Percentiles rank a stretch among this genome's conserved stretches.
Conservation (phyloP, 2,329 filamentous ascomycete species). For the Cordyceps cateniannulata region DNA sequence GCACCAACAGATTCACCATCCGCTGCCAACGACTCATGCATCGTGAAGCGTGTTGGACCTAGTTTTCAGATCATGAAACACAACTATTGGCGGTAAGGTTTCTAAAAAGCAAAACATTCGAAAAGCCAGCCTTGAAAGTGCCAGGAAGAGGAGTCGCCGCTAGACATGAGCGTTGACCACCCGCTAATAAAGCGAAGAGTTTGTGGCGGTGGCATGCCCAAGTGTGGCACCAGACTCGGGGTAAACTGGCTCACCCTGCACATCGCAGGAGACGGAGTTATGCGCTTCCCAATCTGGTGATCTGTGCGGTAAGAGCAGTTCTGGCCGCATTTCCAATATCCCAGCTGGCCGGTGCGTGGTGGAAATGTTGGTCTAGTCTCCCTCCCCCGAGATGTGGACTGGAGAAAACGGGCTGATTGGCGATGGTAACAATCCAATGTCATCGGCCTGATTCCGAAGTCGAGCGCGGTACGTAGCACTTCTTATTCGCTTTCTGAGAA, state of each 20-base stretch:
- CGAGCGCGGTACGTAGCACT: neutral
- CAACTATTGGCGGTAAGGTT: neutral
- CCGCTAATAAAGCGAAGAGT: neutral
- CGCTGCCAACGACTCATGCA: neutral
- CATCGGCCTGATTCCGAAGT: neutral
- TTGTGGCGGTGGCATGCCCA: neutral
- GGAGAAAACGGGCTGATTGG: neutral
- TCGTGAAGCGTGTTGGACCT: neutral
- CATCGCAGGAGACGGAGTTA: neutral
- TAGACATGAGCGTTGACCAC: slow-evolving; percentile 1
- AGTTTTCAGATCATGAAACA: neutral
- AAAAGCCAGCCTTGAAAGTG: neutral
- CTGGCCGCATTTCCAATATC: neutral
- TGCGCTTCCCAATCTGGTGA: neutral
- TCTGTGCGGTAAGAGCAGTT: neutral
- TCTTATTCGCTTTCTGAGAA: neutral
- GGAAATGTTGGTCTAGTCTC: neutral
- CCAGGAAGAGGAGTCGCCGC: neutral
- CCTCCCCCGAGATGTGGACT: neutral
- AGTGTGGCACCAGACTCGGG: neutral
- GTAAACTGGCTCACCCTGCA: neutral
- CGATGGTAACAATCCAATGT: neutral
- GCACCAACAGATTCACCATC: too few species aligned
- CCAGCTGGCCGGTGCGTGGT: neutral
- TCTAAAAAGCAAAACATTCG: neutral